Evolutionary conservation across 2,329 filamentous ascomycete genomes (phyloP).

Genomic region (Ophiostoma angusticollis): DNA sequence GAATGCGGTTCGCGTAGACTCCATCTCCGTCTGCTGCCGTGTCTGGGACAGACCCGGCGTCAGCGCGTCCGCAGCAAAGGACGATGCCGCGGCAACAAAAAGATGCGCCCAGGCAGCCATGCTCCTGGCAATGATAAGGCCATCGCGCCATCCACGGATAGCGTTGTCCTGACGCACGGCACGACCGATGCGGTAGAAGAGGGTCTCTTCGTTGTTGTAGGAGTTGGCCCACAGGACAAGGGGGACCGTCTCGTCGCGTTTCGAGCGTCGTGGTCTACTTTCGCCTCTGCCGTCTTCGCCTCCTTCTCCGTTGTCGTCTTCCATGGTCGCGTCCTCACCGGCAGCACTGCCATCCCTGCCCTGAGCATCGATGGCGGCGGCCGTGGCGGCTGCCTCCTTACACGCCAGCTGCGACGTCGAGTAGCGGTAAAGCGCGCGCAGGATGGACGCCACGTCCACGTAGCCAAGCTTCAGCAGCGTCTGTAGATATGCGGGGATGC

Average conservation of each 20-base stretch:
- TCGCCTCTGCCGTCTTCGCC: slow-evolving; percentile 6
- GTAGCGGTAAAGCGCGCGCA: slow-evolving; percentile 43
- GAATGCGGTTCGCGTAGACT: slow-evolving; percentile 47
- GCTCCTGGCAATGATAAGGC: slow-evolving; percentile 34
- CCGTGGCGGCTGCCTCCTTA: slow-evolving; percentile 8
- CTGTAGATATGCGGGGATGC: slow-evolving; percentile 46
- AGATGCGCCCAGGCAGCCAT: slow-evolving; percentile 47
- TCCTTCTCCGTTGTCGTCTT: slow-evolving; percentile 14
- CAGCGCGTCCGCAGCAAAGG: slow-evolving; percentile 32
- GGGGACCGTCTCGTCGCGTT: slow-evolving; percentile 8
- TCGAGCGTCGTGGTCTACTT: slow-evolving; percentile 13
- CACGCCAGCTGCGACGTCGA: slow-evolving; percentile 36
- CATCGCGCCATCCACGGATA: slow-evolving; percentile 34
- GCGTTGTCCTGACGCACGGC: slow-evolving; percentile 51
- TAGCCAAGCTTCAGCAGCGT: slow-evolving; percentile 37
- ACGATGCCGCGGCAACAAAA: slow-evolving; percentile 38
- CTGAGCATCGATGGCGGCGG: not conserved
- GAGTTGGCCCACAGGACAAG: slow-evolving; percentile 40
- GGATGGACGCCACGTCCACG: slow-evolving; percentile 41
- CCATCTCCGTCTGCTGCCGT: slow-evolving; percentile 39
- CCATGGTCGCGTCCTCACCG: not conserved
- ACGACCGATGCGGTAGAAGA: slow-evolving; percentile 87
- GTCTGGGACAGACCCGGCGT: slow-evolving; percentile 30
- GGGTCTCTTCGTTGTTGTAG: slow-evolving; percentile 66
- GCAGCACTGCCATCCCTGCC: not conserved